Conservation (phyloP, 176 grass and related monocot genomes). For the Avena sativa region DNA sequence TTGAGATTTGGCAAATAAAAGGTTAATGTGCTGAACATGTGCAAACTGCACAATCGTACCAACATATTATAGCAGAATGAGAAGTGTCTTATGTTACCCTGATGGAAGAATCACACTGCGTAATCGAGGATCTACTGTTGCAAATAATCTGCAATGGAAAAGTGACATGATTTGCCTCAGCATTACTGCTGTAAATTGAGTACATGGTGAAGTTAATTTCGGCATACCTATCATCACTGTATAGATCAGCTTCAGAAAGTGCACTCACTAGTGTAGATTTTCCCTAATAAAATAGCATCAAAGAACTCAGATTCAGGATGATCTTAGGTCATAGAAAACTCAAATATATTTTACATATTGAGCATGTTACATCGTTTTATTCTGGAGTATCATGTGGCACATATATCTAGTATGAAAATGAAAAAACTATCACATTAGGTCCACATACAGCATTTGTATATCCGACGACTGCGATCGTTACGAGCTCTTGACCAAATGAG, state of each 20-base stretch:
- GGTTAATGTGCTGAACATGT: constrained; percentile 27
- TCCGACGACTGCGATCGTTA: constrained; percentile 88
- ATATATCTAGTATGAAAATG: not conserved
- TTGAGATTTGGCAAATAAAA: constrained; percentile 40
- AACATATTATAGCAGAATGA: constrained; percentile 40
- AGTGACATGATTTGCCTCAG: constrained; percentile 37
- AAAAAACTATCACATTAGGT: not conserved
- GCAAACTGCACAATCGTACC: constrained; percentile 16
- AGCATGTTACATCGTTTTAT: not conserved
- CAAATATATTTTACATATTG: constrained; percentile 33
- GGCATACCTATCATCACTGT: constrained; percentile 87
- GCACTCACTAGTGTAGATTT: constrained; percentile 97
- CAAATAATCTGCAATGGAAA: constrained; percentile 75
- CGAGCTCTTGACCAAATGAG: constrained; percentile 80
- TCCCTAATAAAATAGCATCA: constrained; percentile 64
- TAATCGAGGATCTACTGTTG: constrained; percentile 94
- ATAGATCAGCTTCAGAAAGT: constrained; percentile 82
- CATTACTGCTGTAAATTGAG: constrained; percentile 3
- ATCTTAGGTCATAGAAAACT: constrained; percentile 13
- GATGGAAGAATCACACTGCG: constrained; percentile 96
- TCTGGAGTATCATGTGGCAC: constrained; percentile 16
- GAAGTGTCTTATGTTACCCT: constrained; percentile 58
- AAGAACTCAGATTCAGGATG: constrained; percentile 29
- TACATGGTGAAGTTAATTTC: constrained; percentile 26
- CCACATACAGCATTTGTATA: constrained; percentile 95